phyloP scores from a whole-genome alignment of 2,329 filamentous ascomycete genomes.

The Trichoderma brevicompactum region DNA sequence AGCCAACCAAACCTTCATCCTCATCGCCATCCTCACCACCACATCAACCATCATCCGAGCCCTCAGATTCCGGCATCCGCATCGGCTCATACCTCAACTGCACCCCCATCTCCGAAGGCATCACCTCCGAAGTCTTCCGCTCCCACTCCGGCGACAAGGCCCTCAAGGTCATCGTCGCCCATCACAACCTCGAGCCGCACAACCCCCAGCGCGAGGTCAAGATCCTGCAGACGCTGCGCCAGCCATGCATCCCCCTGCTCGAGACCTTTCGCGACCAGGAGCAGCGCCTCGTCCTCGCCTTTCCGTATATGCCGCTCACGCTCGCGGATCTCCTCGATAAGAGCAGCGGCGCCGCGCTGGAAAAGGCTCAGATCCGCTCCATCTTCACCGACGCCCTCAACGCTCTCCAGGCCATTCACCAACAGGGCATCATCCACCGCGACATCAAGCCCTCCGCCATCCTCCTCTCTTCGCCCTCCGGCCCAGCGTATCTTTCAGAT shows the following conservation, averaged over 20 bases:
- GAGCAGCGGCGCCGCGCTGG: constrained; percentile 32
- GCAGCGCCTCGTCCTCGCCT: constrained; percentile 76
- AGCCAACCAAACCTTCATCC: constrained; percentile 28
- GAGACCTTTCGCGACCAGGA: constrained; percentile 74
- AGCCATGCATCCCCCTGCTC: constrained; percentile 67
- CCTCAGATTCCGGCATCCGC: constrained; percentile 41
- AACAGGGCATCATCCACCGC: constrained; percentile 80
- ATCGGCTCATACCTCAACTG: constrained; percentile 62
- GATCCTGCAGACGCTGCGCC: constrained; percentile 66
- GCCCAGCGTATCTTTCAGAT: constrained; percentile 81
- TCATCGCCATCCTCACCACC: constrained; percentile 24
- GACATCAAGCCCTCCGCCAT: constrained; percentile 95
- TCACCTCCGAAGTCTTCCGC: constrained; percentile 84
- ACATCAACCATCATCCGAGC: neutral
- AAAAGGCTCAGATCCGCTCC: constrained; percentile 38
- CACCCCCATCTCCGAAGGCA: constrained; percentile 63
- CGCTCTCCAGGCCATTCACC: constrained; percentile 74
- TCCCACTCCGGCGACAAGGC: constrained; percentile 67
- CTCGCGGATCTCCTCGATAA: constrained; percentile 68
- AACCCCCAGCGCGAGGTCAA: constrained; percentile 78
- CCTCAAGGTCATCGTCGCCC: constrained; percentile 83
- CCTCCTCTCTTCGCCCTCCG: constrained; percentile 67
- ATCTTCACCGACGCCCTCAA: constrained; percentile 70
- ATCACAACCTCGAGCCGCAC: constrained; percentile 76
- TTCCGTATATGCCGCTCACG: constrained; percentile 80